Conservation (phyloP, 1,284 basidiomycete genomes). For the Abortiporus biennis region DNA sequence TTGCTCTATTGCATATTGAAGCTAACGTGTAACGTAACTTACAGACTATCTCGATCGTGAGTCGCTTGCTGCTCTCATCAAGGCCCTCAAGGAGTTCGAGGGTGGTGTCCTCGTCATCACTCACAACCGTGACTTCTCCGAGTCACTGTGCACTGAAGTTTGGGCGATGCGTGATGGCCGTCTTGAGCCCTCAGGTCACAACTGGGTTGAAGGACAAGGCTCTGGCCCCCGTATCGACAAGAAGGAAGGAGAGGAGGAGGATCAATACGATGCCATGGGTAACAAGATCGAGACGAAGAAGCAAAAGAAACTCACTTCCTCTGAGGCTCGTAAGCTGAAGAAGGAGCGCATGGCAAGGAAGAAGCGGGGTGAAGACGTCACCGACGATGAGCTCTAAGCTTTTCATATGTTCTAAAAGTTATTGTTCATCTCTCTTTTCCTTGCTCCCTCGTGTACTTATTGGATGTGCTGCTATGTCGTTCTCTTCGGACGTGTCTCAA, state of each 20-base stretch:
- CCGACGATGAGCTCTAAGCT: constrained; percentile 55
- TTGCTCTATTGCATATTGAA: constrained; percentile 3
- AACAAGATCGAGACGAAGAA: constrained; percentile 90
- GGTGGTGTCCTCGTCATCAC: constrained; percentile 97
- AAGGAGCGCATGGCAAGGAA: constrained; percentile 92
- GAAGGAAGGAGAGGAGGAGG: constrained; percentile 82
- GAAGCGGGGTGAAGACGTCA: constrained; percentile 74
- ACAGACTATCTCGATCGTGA: constrained; percentile 95
- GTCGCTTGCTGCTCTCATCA: constrained; percentile 94
- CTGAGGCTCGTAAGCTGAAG: constrained; percentile 86
- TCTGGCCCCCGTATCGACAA: constrained; percentile 89
- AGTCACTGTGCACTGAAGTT: constrained; percentile 87
- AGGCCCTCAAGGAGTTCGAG: constrained; percentile 93
- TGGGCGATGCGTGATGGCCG: constrained; percentile 94
- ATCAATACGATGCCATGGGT: constrained; percentile 89
- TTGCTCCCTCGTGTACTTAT: constrained; percentile 8
- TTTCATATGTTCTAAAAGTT: constrained; percentile 7
- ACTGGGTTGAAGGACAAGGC: constrained; percentile 98
- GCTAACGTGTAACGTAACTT: constrained; percentile 11
- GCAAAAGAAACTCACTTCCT: constrained; percentile 76
- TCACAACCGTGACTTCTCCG: constrained; percentile 97
- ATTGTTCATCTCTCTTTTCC: constrained; percentile 10
- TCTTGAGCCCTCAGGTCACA: constrained; percentile 93
- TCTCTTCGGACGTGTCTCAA: constrained; percentile 20
- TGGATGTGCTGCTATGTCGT: constrained; percentile 16